Base-by-base conservation (phyloP, 352 stramenopile genomes). In the Phytopythium oedochilum region DNA sequence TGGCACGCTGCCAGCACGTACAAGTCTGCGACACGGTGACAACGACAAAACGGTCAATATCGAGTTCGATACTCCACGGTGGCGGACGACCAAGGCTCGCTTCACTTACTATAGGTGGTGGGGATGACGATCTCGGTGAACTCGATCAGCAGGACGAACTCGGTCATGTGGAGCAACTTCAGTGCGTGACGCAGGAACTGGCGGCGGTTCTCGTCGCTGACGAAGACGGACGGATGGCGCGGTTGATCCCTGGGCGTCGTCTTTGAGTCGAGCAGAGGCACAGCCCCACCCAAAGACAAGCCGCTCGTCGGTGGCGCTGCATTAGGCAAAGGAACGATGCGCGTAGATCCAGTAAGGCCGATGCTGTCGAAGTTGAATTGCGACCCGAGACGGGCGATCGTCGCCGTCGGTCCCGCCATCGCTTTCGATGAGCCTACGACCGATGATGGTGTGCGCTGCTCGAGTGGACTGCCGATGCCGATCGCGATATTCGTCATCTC, bases 111-210 rank as follows among this genome's bases (percentile, higher is more conserved):
- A 34, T 77, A 75, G 11, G 77, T 58, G 14, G 63, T 9, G 2
- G 70, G 62, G 36, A 75, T 55, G 32, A 70, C 23, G 18, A 75
- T 62, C 42, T 77, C 70, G 0, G 59, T 66, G 32, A 70, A 73
- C 53, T 83, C 72, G 18, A 70, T 57, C 2, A 79, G 61, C 25
- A 79, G 49, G 38, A 79, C 36, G 18, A 71, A 79, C 50, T 79
- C 73, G 3, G 62, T 70, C 18, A 78, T 29, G 29, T 76, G 66
- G 3, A 79, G 59, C 20, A 78, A 32, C 45, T 63, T 53, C 0
- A 66, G 40, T 0, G 57, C 34, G 14, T 66, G 59, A 15, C 56
- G 57, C 3, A 69, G 43, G 15, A 68, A 6, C 6, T 40, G 10
- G n/a, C 32, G 18, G 18, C 9, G 18, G 31, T 22, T 5, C 6